These are phyloP conservation scores for Mycena pura DNA, from an alignment of 768 basidiomycete species.

Conservation along the genomic window DNA sequence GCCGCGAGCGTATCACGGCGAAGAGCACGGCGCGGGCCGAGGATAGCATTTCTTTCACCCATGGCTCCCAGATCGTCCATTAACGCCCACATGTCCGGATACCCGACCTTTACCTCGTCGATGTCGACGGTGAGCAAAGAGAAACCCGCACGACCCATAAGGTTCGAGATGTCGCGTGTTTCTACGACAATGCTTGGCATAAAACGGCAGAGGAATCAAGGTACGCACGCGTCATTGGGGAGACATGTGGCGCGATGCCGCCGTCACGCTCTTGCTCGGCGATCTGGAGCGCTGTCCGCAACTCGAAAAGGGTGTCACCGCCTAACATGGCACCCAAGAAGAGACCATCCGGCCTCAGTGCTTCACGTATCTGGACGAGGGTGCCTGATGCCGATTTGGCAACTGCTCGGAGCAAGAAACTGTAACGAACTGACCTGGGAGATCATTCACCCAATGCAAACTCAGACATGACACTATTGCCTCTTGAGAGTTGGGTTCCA, in stretches of 20 bases:
- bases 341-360: slow-evolving; percentile 87
- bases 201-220: background rate
- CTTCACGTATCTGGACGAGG: slow-evolving; percentile 85
- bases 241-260: slow-evolving; percentile 94
- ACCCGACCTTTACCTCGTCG: slow-evolving; percentile 89
- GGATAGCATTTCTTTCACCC: slow-evolving; percentile 94
- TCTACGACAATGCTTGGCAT: slow-evolving; percentile 54
- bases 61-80: slow-evolving; percentile 93
- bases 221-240: slow-evolving; percentile 91
- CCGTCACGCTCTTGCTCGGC: slow-evolving; percentile 95
- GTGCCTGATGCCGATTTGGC: slow-evolving; percentile 55
- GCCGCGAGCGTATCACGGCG: slow-evolving; percentile 89
- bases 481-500: slow-evolving; percentile 82
- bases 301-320: slow-evolving; percentile 94
- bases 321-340: slow-evolving; percentile 96
- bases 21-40: slow-evolving; percentile 55
- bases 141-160: slow-evolving; percentile 92
- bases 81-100: slow-evolving; percentile 96
- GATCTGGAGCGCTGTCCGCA: slow-evolving; percentile 92
- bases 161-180: slow-evolving; percentile 90
- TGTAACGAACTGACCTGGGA: slow-evolving; percentile 77
- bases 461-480: slow-evolving; percentile 91
- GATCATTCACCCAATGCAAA: slow-evolving; percentile 97
- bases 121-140: slow-evolving; percentile 93
- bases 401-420: background rate